These are phyloP conservation scores for Coccomyxa sp. DNA, from an alignment of 139 green algal species.

Conservation along the genomic window DNA sequence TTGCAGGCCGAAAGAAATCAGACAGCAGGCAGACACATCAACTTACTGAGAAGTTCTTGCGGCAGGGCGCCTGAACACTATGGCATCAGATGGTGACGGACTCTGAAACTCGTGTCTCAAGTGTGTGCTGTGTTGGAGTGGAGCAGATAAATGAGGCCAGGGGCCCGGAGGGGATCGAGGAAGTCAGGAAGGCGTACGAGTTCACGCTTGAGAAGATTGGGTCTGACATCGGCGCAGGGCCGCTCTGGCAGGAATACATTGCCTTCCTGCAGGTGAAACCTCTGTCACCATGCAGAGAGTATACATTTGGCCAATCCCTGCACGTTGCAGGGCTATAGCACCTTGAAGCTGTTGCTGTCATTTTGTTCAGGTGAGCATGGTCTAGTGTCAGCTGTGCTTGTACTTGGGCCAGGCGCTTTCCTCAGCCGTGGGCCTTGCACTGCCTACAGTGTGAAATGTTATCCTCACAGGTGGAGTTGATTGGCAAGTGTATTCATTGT, in stretches of 20 bases:
- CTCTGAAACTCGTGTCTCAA: too few relatives aligned
- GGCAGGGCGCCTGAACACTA: too few relatives aligned
- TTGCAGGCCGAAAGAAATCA: too few relatives aligned
- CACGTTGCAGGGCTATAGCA: too few relatives aligned
- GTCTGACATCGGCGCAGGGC: slow-evolving; percentile 54
- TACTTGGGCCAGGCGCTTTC: too few relatives aligned
- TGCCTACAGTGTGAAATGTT: too few relatives aligned
- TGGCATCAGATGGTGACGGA: too few relatives aligned
- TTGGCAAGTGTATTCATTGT: too few relatives aligned
- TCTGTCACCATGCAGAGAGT: background rate
- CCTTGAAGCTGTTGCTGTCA: background rate
- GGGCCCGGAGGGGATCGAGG: slow-evolving; percentile 46
- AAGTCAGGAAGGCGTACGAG: slow-evolving; percentile 75
- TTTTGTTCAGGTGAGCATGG: background rate
- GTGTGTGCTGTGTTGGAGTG: background rate
- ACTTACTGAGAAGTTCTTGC: too few relatives aligned
- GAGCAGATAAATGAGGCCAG: slow-evolving; percentile 44
- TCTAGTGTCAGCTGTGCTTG: background rate
- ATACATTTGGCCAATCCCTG: background rate
- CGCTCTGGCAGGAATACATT: slow-evolving; percentile 85
- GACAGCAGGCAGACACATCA: too few relatives aligned
- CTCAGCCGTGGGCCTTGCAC: too few relatives aligned
- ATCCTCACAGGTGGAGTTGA: too few relatives aligned
- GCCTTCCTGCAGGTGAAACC: slow-evolving; percentile 56
- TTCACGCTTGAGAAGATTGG: slow-evolving; percentile 83